phyloP scores from a whole-genome alignment of 176 grass and related monocot genomes.

The Eremochloa ophiuroides region DNA sequence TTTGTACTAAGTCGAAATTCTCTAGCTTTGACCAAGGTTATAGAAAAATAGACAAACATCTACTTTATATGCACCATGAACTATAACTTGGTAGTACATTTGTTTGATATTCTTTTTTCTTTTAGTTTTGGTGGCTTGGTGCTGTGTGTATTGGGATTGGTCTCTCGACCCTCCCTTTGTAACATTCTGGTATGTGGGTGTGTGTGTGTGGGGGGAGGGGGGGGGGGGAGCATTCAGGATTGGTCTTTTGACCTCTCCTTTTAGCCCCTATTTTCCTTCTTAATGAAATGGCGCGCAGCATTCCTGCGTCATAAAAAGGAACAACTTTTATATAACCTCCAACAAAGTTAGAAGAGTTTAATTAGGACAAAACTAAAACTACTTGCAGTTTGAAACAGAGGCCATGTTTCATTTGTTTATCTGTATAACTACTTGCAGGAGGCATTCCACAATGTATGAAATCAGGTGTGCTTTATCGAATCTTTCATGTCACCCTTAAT shows the following conservation, averaged over 20 bases:
- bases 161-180: no score
- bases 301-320: no score
- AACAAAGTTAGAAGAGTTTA: background rate
- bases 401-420: background rate
- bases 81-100: background rate
- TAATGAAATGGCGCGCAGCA: no score
- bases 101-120: background rate
- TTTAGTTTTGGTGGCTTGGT: no score
- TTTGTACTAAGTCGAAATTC: background rate
- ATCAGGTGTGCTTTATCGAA: background rate
- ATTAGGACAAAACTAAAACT: background rate
- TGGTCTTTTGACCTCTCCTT: no score
- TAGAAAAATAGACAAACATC: background rate
- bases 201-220: no score
- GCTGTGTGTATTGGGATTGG: no score
- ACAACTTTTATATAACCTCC: background rate
- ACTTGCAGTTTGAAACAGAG: background rate
- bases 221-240: no score
- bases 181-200: no score
- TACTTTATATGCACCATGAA: background rate
- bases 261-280: no score
- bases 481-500: background rate
- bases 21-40: background rate
- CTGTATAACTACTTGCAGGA: background rate
- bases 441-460: background rate